Conservation (phyloP, 148 eudicot genomes). For the Tetragonia tetragonoides region DNA sequence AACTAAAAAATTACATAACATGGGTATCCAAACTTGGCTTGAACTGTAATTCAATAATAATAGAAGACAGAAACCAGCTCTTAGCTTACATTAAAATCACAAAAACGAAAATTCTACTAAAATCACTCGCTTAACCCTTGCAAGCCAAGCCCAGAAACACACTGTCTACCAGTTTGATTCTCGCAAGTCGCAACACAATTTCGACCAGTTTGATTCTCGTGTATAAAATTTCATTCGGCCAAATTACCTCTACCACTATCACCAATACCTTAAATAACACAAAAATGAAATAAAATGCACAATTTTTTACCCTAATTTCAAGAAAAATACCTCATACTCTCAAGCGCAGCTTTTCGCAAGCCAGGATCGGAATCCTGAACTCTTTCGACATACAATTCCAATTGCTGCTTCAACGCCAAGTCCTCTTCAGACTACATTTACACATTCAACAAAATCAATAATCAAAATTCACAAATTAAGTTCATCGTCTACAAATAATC, state of each 20-base stretch:
- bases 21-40: no score
- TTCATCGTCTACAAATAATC: background rate
- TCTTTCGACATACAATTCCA: conserved; percentile 88
- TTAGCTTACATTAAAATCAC: no score
- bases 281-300: background rate
- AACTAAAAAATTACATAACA: no score
- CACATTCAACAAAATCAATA: conserved; percentile 7
- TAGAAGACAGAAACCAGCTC: no score
- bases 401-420: conserved; percentile 84
- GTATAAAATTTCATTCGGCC: background rate
- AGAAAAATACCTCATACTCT: conserved; percentile 71
- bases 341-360: conserved; percentile 76
- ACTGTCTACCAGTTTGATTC: no score
- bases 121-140: no score
- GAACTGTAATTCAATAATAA: no score
- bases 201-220: background rate
- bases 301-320: background rate
- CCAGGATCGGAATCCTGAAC: conserved; percentile 77
- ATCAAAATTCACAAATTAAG: background rate
- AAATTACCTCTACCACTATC: background rate
- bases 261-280: no score
- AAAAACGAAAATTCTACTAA: no score
- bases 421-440: conserved; percentile 84
- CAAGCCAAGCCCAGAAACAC: no score
- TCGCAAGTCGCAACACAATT: background rate